These are phyloP conservation scores for Sphagnum magellanicum DNA, from an alignment of 228 moss, liverwort and hornwort species.

Conservation along the genomic window DNA sequence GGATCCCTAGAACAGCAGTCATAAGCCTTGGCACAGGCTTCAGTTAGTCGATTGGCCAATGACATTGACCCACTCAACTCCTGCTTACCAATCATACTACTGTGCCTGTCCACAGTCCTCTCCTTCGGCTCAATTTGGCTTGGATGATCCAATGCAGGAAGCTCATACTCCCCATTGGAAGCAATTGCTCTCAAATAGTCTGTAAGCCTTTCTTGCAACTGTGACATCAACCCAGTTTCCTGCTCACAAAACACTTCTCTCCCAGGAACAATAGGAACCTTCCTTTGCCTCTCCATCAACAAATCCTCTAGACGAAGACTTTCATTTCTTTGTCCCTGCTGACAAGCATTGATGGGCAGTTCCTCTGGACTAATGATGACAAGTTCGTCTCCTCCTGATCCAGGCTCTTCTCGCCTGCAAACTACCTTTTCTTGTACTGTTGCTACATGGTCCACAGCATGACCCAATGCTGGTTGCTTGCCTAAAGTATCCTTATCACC, in stretches of 20 bases:
- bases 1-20: constrained; percentile 35
- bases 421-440: constrained; percentile 12
- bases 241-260: no score
- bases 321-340: not conserved
- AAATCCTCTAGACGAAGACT: not conserved
- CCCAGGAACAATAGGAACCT: not conserved
- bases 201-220: no score
- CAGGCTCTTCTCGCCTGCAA: constrained; percentile 5
- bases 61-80: constrained; percentile 24
- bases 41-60: constrained; percentile 29
- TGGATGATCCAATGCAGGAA: no score
- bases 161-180: no score
- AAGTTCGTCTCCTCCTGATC: not conserved
- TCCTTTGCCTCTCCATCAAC: not conserved
- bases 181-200: no score
- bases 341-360: not conserved
- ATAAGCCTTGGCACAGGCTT: constrained; percentile 38
- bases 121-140: not conserved
- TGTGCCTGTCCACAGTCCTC: not conserved
- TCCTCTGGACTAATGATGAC: not conserved
- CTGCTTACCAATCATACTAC: constrained; percentile 6
- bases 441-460: constrained; percentile 15
- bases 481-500: constrained; percentile 3
- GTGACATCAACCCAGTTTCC: no score
- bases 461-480: not conserved